Conservation (phyloP, 2,329 filamentous ascomycete genomes). For the Mollisiaceae sp. region DNA sequence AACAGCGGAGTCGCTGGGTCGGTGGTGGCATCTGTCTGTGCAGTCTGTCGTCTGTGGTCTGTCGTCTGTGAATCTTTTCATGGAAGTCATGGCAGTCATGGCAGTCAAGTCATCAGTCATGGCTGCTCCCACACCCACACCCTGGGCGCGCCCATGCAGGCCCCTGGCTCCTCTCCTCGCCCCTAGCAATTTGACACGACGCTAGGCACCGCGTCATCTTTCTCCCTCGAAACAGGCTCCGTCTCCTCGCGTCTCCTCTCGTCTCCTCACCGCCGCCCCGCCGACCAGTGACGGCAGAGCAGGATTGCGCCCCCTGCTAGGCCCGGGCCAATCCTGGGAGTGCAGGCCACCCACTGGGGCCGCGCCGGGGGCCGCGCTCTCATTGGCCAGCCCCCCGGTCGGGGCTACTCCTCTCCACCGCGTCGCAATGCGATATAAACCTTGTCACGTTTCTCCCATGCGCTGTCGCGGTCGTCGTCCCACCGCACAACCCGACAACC, state of each 20-base stretch:
- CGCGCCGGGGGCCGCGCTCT: conserved; percentile 6
- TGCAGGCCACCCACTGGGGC: neutral
- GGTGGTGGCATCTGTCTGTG: too few relatives aligned
- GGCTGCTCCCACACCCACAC: too few relatives aligned
- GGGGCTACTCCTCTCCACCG: neutral
- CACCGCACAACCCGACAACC: conserved; percentile 24
- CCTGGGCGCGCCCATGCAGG: conserved; percentile 2
- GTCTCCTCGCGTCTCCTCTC: neutral
- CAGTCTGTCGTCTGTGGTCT: too few relatives aligned
- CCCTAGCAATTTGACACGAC: conserved; percentile 32
- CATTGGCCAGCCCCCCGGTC: conserved; percentile 26
- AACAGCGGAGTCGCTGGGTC: conserved; percentile 15
- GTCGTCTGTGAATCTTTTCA: neutral
- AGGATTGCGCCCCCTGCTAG: conserved; percentile 16
- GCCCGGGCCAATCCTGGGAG: conserved; percentile 20
- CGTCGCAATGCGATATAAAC: conserved; percentile 31
- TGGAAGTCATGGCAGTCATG: neutral
- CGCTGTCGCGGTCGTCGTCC: conserved; percentile 38
- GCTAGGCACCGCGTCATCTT: conserved; percentile 34
- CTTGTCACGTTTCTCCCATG: conserved; percentile 43
- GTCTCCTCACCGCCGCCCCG: conserved; percentile 20
- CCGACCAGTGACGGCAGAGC: conserved; percentile 25
- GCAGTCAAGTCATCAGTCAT: too few relatives aligned
- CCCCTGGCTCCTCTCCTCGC: conserved; percentile 10
- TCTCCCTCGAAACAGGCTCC: conserved; percentile 8